Base-by-base conservation (phyloP, 345 rosid genomes). In the Cochlearia excelsa region DNA sequence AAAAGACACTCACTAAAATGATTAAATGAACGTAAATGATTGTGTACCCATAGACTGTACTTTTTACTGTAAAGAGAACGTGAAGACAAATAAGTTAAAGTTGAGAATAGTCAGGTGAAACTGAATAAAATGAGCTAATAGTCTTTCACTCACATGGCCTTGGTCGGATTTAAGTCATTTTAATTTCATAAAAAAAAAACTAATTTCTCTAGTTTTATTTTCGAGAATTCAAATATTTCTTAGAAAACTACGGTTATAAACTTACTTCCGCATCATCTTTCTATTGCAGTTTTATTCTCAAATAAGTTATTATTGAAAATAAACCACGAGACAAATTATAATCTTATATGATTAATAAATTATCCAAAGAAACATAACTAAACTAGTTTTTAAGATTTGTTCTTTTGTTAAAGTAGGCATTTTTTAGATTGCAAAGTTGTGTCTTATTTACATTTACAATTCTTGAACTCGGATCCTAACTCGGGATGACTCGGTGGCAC, bases 401-500 rank as follows among this genome's bases (percentile, higher is more conserved):
- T 16, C 23, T 16, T 16, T 16, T 16, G 23, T 16, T 16, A 16
- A 16, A 16, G 23, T 16, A 16, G 23, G 23, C 23, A 16, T 16
- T 16, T 16, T 16, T 16, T 16, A 16, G 23, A 16, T 16, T 16
- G 23, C 23, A 16, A 16, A 16, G 23, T 16, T 16, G 23, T 16
- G 2, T 59, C 44, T 65, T 53, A 69, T 49, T 56, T 56, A 62
- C 68, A 69, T 48, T 56, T 62, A 55, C 35, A 55, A 9, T 35
- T 47, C 47, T 56, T 35, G 6, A 61, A 43, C 76, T 77, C 81
- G 72, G 67, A 75, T 53, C 65, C 39, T 59, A 80, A 79, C 82
- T 61, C 74, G 77, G 90, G 90, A 86, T 77, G 88, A 86, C 90
- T 80, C 77, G 81, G 84, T 82, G 66, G 76, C 74, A 46, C 66